These are phyloP conservation scores for Neurospora sp. DNA, from an alignment of 2,329 filamentous ascomycete species.

Conservation along the genomic window DNA sequence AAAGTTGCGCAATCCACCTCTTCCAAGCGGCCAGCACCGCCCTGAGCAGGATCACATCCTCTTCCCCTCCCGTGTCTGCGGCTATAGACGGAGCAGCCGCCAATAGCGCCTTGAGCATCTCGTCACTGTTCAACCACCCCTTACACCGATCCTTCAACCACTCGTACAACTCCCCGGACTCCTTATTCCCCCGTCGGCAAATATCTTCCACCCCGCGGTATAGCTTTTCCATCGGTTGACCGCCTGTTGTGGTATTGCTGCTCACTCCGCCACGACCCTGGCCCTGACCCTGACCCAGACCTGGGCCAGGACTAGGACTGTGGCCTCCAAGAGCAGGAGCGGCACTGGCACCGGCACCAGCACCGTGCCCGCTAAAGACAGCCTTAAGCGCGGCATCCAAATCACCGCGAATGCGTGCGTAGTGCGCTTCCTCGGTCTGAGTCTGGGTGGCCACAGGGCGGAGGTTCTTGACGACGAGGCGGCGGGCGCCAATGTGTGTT, in stretches of 20 bases:
- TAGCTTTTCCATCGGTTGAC: conserved; percentile 74
- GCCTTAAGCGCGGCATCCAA: conserved; percentile 62
- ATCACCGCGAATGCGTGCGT: conserved; percentile 63
- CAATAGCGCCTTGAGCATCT: conserved; percentile 46
- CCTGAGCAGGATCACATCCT: conserved; percentile 54
- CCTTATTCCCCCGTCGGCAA: conserved; percentile 57
- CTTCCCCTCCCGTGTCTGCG: conserved; percentile 28
- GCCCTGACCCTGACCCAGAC: neutral
- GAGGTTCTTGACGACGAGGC: conserved; percentile 89
- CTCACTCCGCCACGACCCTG: neutral
- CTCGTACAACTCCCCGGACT: conserved; percentile 56
- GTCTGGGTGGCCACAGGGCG: conserved; percentile 45
- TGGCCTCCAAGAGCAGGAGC: neutral
- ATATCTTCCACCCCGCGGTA: conserved; percentile 89
- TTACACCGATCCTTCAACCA: conserved; percentile 58
- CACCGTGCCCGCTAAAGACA: conserved; percentile 54
- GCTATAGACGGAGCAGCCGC: conserved; percentile 20
- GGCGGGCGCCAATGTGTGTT: conserved; percentile 68
- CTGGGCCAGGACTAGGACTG: neutral
- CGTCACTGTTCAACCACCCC: conserved; percentile 48
- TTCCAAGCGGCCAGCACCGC: conserved; percentile 53
- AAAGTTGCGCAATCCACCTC: conserved; percentile 67
- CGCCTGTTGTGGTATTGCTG: conserved; percentile 28
- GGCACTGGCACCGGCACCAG: neutral
- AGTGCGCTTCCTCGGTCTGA: conserved; percentile 65